Percentiles rank a stretch among this genome's conserved stretches.
Conservation (phyloP, 1,284 basidiomycete genomes). For the Apiotrichum brassicae region DNA sequence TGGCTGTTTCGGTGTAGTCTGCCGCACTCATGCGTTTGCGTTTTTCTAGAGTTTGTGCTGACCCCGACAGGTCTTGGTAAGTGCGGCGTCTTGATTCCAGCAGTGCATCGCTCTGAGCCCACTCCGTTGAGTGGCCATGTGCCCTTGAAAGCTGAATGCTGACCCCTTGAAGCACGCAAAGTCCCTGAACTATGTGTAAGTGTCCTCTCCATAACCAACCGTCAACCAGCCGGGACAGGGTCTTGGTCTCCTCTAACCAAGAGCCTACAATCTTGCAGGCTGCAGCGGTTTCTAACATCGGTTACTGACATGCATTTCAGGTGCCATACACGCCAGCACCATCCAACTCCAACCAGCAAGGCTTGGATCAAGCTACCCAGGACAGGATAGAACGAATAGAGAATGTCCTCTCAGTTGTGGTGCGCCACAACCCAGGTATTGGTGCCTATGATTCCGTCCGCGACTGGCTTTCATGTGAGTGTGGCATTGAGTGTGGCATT, state of each 20-base stretch:
- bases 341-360: conserved; percentile 13
- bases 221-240: too few relatives aligned
- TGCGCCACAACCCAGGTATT: conserved; percentile 37
- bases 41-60: too few relatives aligned
- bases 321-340: conserved; percentile 42
- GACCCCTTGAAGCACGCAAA: conserved; percentile 34
- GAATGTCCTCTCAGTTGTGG: conserved; percentile 35
- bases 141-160: too few relatives aligned
- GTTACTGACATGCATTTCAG: conserved; percentile 18
- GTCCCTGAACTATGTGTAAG: conserved; percentile 47
- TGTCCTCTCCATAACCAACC: too few relatives aligned
- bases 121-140: too few relatives aligned
- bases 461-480: conserved; percentile 38
- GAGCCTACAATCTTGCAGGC: too few relatives aligned
- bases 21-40: too few relatives aligned
- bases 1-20: too few relatives aligned
- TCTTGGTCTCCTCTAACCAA: too few relatives aligned
- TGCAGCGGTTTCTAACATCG: too few relatives aligned
- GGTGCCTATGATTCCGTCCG: conserved; percentile 35
- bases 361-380: conserved; percentile 32
- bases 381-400: conserved; percentile 39
- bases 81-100: background rate
- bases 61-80: conserved; percentile 23
- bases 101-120: too few relatives aligned
- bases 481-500: background rate